phyloP scores from a whole-genome alignment of 1,139 yeast genomes.

The Sugiyamaella grinbergsii region DNA sequence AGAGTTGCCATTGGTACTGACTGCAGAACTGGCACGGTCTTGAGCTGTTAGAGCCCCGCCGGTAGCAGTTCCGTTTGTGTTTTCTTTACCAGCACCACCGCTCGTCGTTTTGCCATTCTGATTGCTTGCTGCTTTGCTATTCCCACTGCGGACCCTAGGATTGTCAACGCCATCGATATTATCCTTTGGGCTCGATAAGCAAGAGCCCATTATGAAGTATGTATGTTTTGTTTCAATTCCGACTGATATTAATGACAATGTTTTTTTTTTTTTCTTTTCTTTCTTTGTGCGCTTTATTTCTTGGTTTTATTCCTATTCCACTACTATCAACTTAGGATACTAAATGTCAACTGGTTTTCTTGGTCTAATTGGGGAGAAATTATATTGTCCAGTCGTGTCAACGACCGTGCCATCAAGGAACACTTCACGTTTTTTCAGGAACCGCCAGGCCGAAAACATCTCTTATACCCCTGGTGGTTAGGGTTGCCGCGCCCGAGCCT shows the following conservation, averaged over 20 bases:
- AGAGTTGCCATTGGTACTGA: not conserved
- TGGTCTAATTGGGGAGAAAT: too few species aligned
- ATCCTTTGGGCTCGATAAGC: slow-evolving; percentile 18
- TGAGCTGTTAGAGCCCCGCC: not conserved
- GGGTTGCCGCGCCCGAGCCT: too few species aligned
- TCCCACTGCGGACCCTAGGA: not conserved
- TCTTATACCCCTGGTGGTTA: not conserved
- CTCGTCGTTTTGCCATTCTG: not conserved
- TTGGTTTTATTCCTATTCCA: too few species aligned
- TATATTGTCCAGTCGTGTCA: too few species aligned
- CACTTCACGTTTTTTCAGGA: slow-evolving; percentile 2
- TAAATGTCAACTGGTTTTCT: too few species aligned
- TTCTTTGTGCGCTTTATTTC: too few species aligned
- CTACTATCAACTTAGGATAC: too few species aligned
- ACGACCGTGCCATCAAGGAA: too few species aligned
- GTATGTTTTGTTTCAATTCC: too few species aligned
- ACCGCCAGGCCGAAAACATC: slow-evolving; percentile 1
- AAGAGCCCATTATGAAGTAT: slow-evolving; percentile 22
- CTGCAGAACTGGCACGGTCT: slow-evolving; percentile 1
- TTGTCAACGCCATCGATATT: slow-evolving; percentile 1
- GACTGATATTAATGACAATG: too few species aligned
- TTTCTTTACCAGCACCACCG: not conserved
- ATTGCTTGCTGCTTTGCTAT: not conserved
- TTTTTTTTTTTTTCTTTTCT: too few species aligned
- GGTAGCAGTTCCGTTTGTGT: not conserved